Percentiles rank a stretch among this genome's conserved stretches.
Conservation (phyloP, 331 rosid genomes). For the Malus hybrid region DNA sequence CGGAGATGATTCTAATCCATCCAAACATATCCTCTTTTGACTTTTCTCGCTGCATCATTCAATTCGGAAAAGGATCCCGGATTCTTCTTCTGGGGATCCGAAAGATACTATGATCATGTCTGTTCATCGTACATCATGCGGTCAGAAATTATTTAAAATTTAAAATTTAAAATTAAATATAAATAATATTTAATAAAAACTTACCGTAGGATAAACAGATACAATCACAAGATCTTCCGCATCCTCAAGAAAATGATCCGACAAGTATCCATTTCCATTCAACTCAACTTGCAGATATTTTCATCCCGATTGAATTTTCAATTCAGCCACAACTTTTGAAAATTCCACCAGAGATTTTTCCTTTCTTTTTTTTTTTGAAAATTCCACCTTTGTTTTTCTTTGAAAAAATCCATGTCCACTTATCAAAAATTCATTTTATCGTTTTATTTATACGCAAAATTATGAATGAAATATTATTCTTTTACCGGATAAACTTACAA, state of each 20-base stretch:
- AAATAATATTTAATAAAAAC: no score
- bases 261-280: fast-evolving
- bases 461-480: not conserved
- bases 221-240: fast-evolving
- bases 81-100: no score
- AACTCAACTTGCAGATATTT: not conserved
- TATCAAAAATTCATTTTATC: not conserved
- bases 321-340: not conserved
- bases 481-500: no score
- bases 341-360: not conserved
- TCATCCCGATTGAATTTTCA: no score
- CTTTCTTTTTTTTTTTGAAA: no score
- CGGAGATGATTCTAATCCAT: no score
- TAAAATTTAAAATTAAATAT: no score
- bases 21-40: no score
- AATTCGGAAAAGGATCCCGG: no score
- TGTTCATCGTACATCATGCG: fast-evolving
- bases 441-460: not conserved
- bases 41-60: no score
- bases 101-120: no score
- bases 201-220: no score
- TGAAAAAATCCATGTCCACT: not conserved
- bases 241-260: fast-evolving
- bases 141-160: fast-evolving
- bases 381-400: not conserved